Evolutionary conservation across 768 basidiomycete genomes (phyloP).

Genomic region (Suillus occidentalis): DNA sequence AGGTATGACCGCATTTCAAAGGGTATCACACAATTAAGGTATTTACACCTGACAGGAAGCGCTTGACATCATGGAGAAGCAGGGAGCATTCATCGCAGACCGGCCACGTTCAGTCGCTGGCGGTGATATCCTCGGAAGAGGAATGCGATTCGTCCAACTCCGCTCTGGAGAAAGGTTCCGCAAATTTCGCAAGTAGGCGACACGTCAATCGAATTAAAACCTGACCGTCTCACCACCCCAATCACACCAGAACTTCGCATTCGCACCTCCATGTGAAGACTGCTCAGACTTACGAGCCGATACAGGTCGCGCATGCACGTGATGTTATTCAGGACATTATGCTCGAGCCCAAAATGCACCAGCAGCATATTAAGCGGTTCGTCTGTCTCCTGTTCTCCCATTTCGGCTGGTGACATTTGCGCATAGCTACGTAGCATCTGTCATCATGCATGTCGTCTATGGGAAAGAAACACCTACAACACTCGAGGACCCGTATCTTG

Average conservation of each 20-base stretch:
- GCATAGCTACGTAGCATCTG: conserved; percentile 28
- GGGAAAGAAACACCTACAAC: conserved; percentile 24
- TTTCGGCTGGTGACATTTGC: neutral
- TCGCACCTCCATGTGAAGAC: conserved; percentile 52
- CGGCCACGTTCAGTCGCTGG: conserved; percentile 53
- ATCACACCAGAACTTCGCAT: conserved; percentile 45
- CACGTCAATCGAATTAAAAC: conserved; percentile 7
- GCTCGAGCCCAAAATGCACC: conserved; percentile 23
- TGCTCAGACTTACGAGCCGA: conserved; percentile 43
- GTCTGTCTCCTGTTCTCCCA: conserved; percentile 33
- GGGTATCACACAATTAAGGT: conserved; percentile 21
- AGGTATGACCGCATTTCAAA: conserved; percentile 4
- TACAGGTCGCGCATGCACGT: conserved; percentile 41
- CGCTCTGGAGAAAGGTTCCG: conserved; percentile 56
- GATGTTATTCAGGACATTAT: conserved; percentile 23
- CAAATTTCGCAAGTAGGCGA: conserved; percentile 50
- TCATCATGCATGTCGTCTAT: conserved; percentile 28
- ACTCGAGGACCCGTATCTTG: conserved; percentile 20
- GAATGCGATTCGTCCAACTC: conserved; percentile 55
- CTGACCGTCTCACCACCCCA: neutral
- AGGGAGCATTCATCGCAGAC: conserved; percentile 51
- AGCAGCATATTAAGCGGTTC: conserved; percentile 34
- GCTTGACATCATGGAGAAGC: conserved; percentile 60
- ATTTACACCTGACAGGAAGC: conserved; percentile 31
- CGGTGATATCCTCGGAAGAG: conserved; percentile 56